Conservation (phyloP, 768 basidiomycete species). For the Lactarius evosmus region DNA sequence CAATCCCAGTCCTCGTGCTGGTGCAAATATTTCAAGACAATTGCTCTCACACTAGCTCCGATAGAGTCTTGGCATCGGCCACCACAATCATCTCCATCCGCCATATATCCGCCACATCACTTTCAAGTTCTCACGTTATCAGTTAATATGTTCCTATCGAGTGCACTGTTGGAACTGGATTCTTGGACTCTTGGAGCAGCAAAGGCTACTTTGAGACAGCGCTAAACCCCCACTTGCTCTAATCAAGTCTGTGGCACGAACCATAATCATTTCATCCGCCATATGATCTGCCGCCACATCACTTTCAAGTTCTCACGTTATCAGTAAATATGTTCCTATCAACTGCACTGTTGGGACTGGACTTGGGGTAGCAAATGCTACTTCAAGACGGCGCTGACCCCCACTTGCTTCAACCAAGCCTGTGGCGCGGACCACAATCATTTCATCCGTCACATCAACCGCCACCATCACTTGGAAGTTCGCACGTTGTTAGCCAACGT, state of each 20-base stretch:
- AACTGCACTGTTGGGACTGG: not conserved
- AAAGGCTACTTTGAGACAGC: not conserved
- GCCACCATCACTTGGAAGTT: not conserved
- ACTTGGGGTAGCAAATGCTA: not conserved
- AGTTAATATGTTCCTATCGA: not conserved
- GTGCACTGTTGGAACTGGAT: not conserved
- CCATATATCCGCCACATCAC: not conserved
- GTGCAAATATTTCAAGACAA: not conserved
- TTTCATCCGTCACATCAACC: too few relatives aligned
- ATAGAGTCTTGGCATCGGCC: too few relatives aligned
- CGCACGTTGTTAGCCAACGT: not conserved
- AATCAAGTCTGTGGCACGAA: too few relatives aligned
- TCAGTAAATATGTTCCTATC: too few relatives aligned
- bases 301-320: too few relatives aligned
- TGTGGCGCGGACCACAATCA: too few relatives aligned
- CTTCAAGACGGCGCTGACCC: not conserved
- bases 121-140: too few relatives aligned
- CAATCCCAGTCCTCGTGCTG: not conserved
- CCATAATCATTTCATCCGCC: not conserved
- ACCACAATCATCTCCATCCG: not conserved
- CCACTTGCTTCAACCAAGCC: too few relatives aligned
- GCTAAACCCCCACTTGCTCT: not conserved
- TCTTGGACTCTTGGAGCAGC: not conserved
- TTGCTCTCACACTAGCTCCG: not conserved
- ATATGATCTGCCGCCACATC: not conserved